Conservation (phyloP, 202 grass and related monocot genomes). For the Zizania palustris region DNA sequence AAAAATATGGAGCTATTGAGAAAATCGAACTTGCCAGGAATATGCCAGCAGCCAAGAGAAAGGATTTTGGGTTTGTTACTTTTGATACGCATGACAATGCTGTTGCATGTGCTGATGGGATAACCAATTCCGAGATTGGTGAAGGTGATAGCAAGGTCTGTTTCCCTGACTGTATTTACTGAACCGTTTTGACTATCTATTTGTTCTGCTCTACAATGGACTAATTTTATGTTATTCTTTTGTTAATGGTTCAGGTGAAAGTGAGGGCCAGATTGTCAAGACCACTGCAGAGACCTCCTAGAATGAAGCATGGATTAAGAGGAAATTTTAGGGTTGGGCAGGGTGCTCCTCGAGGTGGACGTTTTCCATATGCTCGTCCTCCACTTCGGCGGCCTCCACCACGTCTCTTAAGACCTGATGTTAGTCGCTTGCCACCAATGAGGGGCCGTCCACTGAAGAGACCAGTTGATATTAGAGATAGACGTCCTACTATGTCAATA, state of each 20-base stretch:
- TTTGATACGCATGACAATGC: constrained; percentile 93
- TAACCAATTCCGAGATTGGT: constrained; percentile 69
- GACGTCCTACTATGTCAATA: constrained; percentile 61
- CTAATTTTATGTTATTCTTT: constrained; percentile 1
- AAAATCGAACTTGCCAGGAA: constrained; percentile 90
- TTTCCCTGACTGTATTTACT: constrained; percentile 19
- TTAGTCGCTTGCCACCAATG: constrained; percentile 45
- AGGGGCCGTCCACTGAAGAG: constrained; percentile 62
- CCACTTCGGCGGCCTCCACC: constrained; percentile 43
- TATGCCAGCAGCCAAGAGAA: constrained; percentile 94
- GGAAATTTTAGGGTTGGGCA: constrained; percentile 72
- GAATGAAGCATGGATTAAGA: constrained; percentile 67
- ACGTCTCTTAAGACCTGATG: constrained; percentile 46
- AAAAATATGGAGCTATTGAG: constrained; percentile 86
- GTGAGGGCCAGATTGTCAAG: constrained; percentile 84
- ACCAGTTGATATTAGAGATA: constrained; percentile 72
- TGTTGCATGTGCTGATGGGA: constrained; percentile 76
- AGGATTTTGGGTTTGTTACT: constrained; percentile 98
- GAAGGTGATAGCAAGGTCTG: constrained; percentile 85
- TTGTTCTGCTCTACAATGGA: background rate
- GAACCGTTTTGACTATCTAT: constrained; percentile 3
- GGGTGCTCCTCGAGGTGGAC: constrained; percentile 52
- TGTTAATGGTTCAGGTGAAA: constrained; percentile 62
- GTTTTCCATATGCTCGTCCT: constrained; percentile 52
- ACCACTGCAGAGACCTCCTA: constrained; percentile 74